Base-by-base conservation (phyloP, 805 yeast genomes). In the Wickerhamomyces subpelliculosus region DNA sequence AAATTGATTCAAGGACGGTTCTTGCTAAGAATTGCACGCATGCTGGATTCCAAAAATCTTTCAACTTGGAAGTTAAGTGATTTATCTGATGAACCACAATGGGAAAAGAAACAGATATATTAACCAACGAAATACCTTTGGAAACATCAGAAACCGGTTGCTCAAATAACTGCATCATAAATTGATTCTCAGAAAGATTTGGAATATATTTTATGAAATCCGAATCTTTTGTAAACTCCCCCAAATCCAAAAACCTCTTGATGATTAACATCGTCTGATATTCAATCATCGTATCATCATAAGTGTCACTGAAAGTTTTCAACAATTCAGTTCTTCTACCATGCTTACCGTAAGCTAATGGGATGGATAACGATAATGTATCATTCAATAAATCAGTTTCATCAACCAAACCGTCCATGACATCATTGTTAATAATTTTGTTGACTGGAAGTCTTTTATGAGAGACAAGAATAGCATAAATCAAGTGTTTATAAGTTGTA, bases 321-420 rank as follows among this genome's bases (percentile, higher is more conserved):
- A 59, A 62, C 1, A 68, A 48, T 5, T 56, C 57, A 36, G 60
- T 54, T 39, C 70, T 49, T 1, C 54, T 35, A 0, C 78, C 76
- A 25, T 52, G 53, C 12, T 52, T 54, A 0, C 72, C 54, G 43
- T 60, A 73, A 0, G 75, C 57, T 17, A 75, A 45, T 0, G 80
- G 67, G 1, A 77, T 55, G 1, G 65, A 46, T n/a, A 58, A 38
- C 0, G 73, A 55, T 7, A 71, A 38, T 22, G 70, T 52, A 10
- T 63, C 65, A 5, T 46, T 41, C 8, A 61, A 43, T 9, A 69
- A 25, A 11, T 57, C 49, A 16, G 35, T 32, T 11, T 39, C 11
- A 4, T 35, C 42, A n/a, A 27, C 6, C 5, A 3, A n/a, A 9
- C 26, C 20, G 5, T 14, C 25, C 4, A 14, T 5, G 4, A 32